Evolutionary conservation across 805 yeast species (phyloP), one percentile per base, ranked within the genome.

Genomic region (Priceomyces fermenticarens): DNA sequence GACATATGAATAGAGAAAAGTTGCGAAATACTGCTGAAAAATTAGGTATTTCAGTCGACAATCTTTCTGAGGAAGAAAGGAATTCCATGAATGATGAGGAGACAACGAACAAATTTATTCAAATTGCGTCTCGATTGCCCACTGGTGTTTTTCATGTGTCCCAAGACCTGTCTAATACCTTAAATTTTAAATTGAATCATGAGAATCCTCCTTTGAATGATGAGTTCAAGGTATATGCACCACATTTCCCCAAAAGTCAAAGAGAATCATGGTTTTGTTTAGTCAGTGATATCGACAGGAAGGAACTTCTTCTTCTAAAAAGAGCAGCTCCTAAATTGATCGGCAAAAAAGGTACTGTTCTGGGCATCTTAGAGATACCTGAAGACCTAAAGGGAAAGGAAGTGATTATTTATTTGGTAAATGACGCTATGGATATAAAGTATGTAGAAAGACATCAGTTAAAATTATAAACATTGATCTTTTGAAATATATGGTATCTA

Each of bases 201-300:
- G 63, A 67, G n/a, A 80, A 77, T 40, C 51, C 46, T 16, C 72
- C 80, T 3, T 55, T 65, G 40, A 77, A 75, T 47, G 65, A 68
- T 3, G 89, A 83, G 34, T 85, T 80, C 67, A 78, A 77, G 48
- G 77, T 88, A 38, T 80, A 82, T 53, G 72, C 90, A 42, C 91
- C 95, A 2, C 78, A 77, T 51, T 93, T 87, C 65, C 95, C 96
- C 34, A 91, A 93, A 61, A 70, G 81, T 2, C 99, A 93, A 62
- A 83, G 88, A 54, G 98, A 93, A 58, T 80, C 95, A 0, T 93
- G 99, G 98, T 88, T 91, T 59, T 75, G 82, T 8, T 76, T 91
- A 36, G 50, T 82, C 8, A 66, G 77, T 45, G 79, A 81, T 46
- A 62, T 63, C 20, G 62, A 65, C 5, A 67, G 61, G 2, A 74